Percentiles rank a stretch among this genome's conserved stretches.
Conservation (phyloP, 352 stramenopile species). For the Phytophthora syringae region DNA sequence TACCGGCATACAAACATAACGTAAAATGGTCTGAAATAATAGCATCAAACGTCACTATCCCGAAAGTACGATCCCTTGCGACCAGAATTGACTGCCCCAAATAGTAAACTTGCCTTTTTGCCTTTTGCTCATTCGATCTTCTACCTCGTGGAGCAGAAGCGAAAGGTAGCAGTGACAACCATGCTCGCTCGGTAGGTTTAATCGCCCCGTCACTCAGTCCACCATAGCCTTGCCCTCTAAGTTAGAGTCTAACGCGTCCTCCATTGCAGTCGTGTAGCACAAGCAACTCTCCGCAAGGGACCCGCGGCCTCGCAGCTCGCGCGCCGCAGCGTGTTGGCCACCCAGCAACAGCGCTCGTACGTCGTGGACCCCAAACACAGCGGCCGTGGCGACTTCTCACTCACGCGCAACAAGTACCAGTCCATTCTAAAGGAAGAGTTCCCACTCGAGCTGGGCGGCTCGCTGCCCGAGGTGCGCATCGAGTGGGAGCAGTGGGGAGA, state of each 20-base stretch:
- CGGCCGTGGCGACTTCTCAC: conserved; percentile 28
- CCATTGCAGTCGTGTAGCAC: conserved; percentile 13
- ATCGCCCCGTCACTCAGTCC: neutral
- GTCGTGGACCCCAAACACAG: conserved; percentile 40
- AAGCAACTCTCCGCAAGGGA: conserved; percentile 6
- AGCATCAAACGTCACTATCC: neutral
- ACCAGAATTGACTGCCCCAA: neutral
- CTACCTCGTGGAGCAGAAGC: conserved; percentile 11
- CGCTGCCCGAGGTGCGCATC: conserved; percentile 64
- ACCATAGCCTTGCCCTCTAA: neutral
- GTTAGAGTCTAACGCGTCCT: neutral
- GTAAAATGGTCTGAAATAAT: neutral
- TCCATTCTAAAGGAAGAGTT: conserved; percentile 72
- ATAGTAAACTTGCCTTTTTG: neutral
- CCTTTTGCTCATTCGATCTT: conserved; percentile 17
- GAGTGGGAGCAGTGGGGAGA: conserved; percentile 89
- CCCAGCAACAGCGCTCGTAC: conserved; percentile 43
- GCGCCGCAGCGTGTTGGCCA: conserved; percentile 8
- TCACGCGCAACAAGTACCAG: conserved; percentile 80
- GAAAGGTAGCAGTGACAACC: neutral
- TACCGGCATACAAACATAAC: neutral
- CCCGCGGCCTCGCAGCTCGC: conserved; percentile 9
- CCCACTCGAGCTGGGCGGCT: conserved; percentile 56
- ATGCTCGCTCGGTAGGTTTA: conserved; percentile 24
- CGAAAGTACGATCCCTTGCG: neutral